A percentile compares a stretch with the other conserved stretches of the same genome.
phyloP scores from a whole-genome alignment of 1,284 basidiomycete genomes.

The Cryptococcus sp. region DNA sequence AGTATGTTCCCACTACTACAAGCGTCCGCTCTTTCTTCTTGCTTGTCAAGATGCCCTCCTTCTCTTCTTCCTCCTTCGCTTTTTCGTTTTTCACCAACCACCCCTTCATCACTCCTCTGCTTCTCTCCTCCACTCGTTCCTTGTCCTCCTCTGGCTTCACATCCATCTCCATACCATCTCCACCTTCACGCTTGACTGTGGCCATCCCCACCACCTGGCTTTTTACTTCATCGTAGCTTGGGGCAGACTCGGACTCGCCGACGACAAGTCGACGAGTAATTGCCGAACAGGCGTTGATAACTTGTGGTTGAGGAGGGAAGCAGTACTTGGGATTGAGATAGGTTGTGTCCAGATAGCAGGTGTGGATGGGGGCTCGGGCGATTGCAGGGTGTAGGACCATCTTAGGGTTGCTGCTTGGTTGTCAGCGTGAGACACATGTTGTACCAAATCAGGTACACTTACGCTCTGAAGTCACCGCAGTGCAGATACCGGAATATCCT shows the following conservation, averaged over 20 bases:
- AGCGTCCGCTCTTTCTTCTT: constrained; percentile 53
- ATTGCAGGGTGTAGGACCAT: constrained; percentile 79
- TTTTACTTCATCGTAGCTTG: constrained; percentile 45
- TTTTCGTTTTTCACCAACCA: constrained; percentile 49
- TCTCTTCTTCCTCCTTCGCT: constrained; percentile 25
- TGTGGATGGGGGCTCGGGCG: constrained; percentile 73
- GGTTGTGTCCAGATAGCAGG: constrained; percentile 93
- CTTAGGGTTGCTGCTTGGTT: constrained; percentile 58
- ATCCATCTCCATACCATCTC: constrained; percentile 34
- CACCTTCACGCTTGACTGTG: constrained; percentile 32
- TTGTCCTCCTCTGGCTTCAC: constrained; percentile 23
- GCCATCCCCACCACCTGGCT: constrained; percentile 6
- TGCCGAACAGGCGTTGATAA: constrained; percentile 86
- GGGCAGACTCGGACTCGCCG: constrained; percentile 30
- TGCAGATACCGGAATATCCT: constrained; percentile 84
- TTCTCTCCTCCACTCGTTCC: constrained; percentile 29
- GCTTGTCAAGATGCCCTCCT: constrained; percentile 25
- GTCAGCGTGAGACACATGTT: not conserved
- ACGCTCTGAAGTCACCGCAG: constrained; percentile 91
- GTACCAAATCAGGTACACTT: constrained; percentile 8
- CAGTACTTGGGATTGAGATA: constrained; percentile 92
- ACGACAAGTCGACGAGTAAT: constrained; percentile 63
- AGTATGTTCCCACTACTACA: constrained; percentile 93
- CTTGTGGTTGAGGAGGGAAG: constrained; percentile 89
- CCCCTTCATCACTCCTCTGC: constrained; percentile 49